Evolutionary conservation across 2,329 filamentous ascomycete species (phyloP), one percentile per base, ranked within the genome.

Genomic region (Ciborinia camelliae): DNA sequence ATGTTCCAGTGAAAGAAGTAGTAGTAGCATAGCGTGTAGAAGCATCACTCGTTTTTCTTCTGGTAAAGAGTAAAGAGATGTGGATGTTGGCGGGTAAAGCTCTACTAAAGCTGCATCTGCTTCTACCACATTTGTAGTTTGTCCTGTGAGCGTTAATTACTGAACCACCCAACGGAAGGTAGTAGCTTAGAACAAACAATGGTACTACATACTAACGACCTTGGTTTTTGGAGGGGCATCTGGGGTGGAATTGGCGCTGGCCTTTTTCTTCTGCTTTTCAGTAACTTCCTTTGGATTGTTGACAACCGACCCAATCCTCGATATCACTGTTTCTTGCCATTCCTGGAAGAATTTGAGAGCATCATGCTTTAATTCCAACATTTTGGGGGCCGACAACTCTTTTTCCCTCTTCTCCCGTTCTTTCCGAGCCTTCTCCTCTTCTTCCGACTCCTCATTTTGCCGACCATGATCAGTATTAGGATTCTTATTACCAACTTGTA

Each of bases 1-100:
- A 68, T 90, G 86, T 72, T 95, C 88, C 18, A 96, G 78, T 2
- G 90, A 92, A 2, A 96, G 78, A 7, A 93, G 73, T 32, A 95
- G 79, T 3, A 96, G 79, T 0, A 96, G 79, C 48, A 92, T 79
- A 0, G 87, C 84, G 71, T 95, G 89, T 9, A 96, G 77, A 8
- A 96, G 81, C 9, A 92, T 79, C 32, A 83, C 82, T 52, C 88
- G 81, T 71, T 87, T 89, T 60, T 86, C 83, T 55, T 84, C 77
- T 0, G 84, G 78, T 2, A 91, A 77, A 12, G 81, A 80, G 70
- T 81, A 84, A 14, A 95, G 80, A 2, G 82, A 76, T 8, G 86
- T 91, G 51, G 84, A 80, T 37, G 83, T 80, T 0, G 87, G 86
- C 20, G 83, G 82, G 69, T 86, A 89, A 15, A 84, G 76, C 35